Percentiles rank a stretch among this genome's conserved stretches.
Conservation (phyloP, 2,329 filamentous ascomycete species). For the Metarhizium anisopliae region DNA sequence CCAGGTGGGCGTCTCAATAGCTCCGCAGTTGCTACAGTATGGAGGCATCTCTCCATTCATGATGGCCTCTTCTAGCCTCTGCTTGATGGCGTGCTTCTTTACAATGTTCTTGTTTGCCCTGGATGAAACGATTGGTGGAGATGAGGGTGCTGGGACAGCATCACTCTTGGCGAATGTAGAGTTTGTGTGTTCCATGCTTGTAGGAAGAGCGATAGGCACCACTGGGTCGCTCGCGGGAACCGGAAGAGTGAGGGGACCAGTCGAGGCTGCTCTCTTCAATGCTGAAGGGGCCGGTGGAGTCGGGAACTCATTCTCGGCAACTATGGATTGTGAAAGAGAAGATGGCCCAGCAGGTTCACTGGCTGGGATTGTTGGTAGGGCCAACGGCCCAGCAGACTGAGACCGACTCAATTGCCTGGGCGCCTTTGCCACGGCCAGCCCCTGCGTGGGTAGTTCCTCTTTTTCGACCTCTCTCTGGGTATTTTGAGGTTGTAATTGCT, state of each 20-base stretch:
- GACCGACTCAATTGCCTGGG: conserved; percentile 23
- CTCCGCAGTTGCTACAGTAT: conserved; percentile 87
- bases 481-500: background rate
- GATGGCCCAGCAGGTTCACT: conserved; percentile 43
- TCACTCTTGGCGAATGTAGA: conserved; percentile 36
- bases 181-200: conserved; percentile 21
- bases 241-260: conserved; percentile 22
- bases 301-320: conserved; percentile 11
- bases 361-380: conserved; percentile 27
- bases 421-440: background rate
- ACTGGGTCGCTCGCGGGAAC: conserved; percentile 41
- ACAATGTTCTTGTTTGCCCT: conserved; percentile 55
- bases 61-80: conserved; percentile 54
- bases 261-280: conserved; percentile 29
- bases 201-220: conserved; percentile 15
- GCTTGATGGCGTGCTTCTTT: conserved; percentile 53
- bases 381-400: conserved; percentile 28
- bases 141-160: conserved; percentile 24
- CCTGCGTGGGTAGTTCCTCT: background rate
- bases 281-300: conserved; percentile 24
- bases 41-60: conserved; percentile 76
- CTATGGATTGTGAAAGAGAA: conserved; percentile 24
- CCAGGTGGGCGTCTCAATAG: conserved; percentile 95
- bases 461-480: background rate
- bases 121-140: conserved; percentile 27